Evolutionary conservation across 345 rosid genomes (phyloP).

Genomic region (Kandelia obovata): DNA sequence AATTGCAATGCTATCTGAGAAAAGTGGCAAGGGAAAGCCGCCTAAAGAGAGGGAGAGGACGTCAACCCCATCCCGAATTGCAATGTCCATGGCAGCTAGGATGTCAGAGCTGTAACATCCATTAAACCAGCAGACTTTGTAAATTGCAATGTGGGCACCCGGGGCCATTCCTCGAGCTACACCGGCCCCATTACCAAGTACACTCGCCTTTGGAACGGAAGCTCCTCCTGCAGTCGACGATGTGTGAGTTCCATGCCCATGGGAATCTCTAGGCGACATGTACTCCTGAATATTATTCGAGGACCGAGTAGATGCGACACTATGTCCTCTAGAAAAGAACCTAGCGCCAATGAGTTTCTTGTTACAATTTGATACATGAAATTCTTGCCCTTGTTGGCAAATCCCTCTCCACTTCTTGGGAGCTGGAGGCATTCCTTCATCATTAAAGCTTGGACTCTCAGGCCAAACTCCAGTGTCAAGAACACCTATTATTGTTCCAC

Average conservation of each 20-base stretch:
- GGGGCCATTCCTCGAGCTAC: constrained; percentile 90
- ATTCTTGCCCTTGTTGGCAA: constrained; percentile 72
- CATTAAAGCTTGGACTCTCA: constrained; percentile 81
- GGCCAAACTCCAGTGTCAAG: constrained; percentile 95
- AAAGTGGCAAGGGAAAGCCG: constrained; percentile 78
- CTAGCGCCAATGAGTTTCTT: constrained; percentile 79
- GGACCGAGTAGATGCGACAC: constrained; percentile 41
- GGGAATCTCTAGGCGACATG: constrained; percentile 70
- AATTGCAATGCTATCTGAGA: constrained; percentile 77
- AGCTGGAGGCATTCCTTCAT: constrained; percentile 56
- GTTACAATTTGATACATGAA: constrained; percentile 61
- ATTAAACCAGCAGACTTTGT: constrained; percentile 84
- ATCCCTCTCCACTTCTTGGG: constrained; percentile 79
- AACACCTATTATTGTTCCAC: constrained; percentile 62
- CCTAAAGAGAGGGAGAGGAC: constrained; percentile 86
- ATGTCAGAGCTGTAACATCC: constrained; percentile 92
- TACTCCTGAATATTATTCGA: constrained; percentile 48
- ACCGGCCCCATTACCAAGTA: constrained; percentile 72
- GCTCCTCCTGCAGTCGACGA: constrained; percentile 84
- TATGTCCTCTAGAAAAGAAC: constrained; percentile 77
- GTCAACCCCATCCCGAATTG: constrained; percentile 75
- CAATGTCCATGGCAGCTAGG: constrained; percentile 78
- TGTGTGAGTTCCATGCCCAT: constrained; percentile 91
- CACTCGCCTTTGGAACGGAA: constrained; percentile 60
- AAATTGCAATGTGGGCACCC: constrained; percentile 72